Base-by-base conservation (phyloP, 345 rosid species). In the Toxicodendron radicans region DNA sequence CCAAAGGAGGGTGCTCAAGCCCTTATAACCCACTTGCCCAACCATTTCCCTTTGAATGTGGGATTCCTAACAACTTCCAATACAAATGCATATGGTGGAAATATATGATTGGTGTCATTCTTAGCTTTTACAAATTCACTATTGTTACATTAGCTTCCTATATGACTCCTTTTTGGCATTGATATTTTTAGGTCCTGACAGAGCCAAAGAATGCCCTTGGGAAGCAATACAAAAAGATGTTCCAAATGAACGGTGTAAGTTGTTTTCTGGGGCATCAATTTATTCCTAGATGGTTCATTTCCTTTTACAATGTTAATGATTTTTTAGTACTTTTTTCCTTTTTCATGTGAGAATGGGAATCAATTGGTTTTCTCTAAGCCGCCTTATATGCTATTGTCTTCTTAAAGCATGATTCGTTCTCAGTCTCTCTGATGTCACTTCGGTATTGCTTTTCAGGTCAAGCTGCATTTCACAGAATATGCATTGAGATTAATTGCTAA, bases 161-260 rank as follows among this genome's bases (percentile, higher is more conserved):
- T 62, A 18, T 38, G 59, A 45, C 57, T 66, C 27, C 53, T 60
- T 54, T 72, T 32, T 57, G 33, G 49, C 43, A 30, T 56, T 61
- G 38, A 71, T 78, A 62, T 59, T 45, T 83, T 76, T 74, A 95
- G 98, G 97, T 95, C 65, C 82, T 95, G 75, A 88, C 97, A 0
- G 98, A 95, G 77, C 99, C 98, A 46, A 95, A 91, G 82, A 95
- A 95, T 83, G 98, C 99, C 41, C 89, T 95, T 57, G 95, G 93
- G 62, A 95, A 91, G 92, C 99, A 95, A 76, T 95, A 95, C 86
- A 88, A 76, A 84, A 95, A 89, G 85, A 84, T 93, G 92, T 95
- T 93, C 83, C 91, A 89, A 80, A 85, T 93, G 91, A 95, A 93
- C 84, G 90, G 87, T 18, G 99, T 95, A 86, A 86, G 93, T 81